phyloP scores from a whole-genome alignment of 768 basidiomycete genomes.

The Galerina sulciceps region DNA sequence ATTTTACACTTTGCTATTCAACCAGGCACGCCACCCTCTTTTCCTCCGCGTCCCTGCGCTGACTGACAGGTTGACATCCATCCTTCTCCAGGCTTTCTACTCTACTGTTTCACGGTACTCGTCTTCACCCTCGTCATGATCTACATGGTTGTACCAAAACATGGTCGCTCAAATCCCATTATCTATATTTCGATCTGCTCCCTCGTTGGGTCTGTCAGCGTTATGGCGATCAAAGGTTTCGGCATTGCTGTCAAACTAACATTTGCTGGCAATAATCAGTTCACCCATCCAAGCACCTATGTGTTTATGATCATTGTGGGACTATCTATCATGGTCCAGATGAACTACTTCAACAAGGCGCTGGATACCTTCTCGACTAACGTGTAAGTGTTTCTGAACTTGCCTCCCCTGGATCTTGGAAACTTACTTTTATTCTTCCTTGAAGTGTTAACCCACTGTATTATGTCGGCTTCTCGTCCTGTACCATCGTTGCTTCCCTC shows the following conservation, averaged over 20 bases:
- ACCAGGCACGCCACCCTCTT: conserved; percentile 69
- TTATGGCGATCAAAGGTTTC: conserved; percentile 99
- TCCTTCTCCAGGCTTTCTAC: conserved; percentile 70
- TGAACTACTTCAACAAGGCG: conserved; percentile 99
- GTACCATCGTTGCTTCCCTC: conserved; percentile 90
- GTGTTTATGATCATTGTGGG: conserved; percentile 86
- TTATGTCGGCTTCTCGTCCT: conserved; percentile 95
- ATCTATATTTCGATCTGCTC: conserved; percentile 98
- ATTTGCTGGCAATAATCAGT: conserved; percentile 91
- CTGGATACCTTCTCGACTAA: conserved; percentile 97
- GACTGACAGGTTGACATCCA: not conserved
- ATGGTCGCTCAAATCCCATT: conserved; percentile 87
- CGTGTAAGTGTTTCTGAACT: conserved; percentile 56
- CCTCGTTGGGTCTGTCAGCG: conserved; percentile 91
- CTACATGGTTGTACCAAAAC: conserved; percentile 78
- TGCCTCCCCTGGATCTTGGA: not conserved
- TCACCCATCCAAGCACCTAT: conserved; percentile 94
- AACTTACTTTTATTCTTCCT: not conserved
- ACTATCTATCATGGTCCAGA: conserved; percentile 87
- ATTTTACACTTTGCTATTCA: conserved; percentile 92
- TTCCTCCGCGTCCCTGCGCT: not conserved
- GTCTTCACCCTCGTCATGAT: conserved; percentile 88
- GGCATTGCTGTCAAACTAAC: conserved; percentile 97
- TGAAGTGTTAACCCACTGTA: conserved; percentile 95
- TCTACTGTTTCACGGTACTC: conserved; percentile 87